Percentiles rank a stretch among this genome's conserved stretches.
phyloP scores from a whole-genome alignment of 2,329 filamentous ascomycete genomes.

The Myrmaecium sp. region DNA sequence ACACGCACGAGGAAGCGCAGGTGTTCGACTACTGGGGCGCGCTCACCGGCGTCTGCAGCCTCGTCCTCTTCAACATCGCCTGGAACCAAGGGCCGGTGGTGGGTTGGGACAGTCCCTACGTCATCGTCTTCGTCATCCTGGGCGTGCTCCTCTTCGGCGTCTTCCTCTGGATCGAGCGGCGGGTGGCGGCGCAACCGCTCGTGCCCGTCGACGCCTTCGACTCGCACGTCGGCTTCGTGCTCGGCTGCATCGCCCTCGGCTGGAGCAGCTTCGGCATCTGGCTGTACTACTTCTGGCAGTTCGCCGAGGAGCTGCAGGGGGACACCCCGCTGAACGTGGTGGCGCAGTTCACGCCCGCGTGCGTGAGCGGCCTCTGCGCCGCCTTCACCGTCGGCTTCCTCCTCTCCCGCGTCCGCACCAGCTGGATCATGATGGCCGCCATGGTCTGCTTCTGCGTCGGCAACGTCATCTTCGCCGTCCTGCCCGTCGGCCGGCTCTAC shows the following conservation, averaged over 20 bases:
- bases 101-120: conserved; percentile 40
- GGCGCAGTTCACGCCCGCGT: conserved; percentile 13
- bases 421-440: conserved; percentile 16
- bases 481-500: conserved; percentile 24
- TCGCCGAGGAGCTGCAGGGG: conserved; percentile 11
- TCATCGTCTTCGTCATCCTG: conserved; percentile 40
- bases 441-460: conserved; percentile 18
- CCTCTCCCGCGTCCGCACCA: conserved; percentile 13
- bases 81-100: conserved; percentile 48
- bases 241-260: conserved; percentile 33
- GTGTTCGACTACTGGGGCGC: conserved; percentile 29
- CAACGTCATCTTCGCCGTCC: conserved; percentile 22
- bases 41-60: conserved; percentile 32
- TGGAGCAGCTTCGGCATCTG: conserved; percentile 18
- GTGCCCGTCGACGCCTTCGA: conserved; percentile 38
- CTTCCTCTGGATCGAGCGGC: conserved; percentile 38
- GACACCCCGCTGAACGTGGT: conserved; percentile 12
- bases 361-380: conserved; percentile 14
- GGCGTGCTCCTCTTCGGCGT: conserved; percentile 35
- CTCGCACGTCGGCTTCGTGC: conserved; percentile 36
- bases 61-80: conserved; percentile 48
- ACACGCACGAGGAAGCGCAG: conserved; percentile 7
- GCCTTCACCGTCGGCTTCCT: conserved; percentile 15
- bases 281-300: conserved; percentile 17
- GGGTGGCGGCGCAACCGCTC: conserved; percentile 32